phyloP scores from a whole-genome alignment of 139 green algal genomes.

The Choricystis sp. region DNA sequence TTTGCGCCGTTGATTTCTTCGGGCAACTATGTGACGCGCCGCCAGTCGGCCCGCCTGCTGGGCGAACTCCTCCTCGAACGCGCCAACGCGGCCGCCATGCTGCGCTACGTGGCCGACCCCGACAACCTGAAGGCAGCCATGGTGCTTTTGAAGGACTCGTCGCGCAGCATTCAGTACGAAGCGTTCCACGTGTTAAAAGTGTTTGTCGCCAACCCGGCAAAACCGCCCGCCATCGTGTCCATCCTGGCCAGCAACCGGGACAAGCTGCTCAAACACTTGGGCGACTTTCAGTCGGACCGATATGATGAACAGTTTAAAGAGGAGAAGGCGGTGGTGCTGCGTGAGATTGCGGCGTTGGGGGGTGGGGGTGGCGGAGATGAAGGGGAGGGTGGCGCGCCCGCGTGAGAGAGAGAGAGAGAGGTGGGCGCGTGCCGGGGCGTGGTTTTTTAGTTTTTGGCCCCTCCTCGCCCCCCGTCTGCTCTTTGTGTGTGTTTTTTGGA shows the following conservation, averaged over 20 bases:
- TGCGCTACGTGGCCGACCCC: slow-evolving; percentile 70
- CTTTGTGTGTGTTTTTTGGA: too few relatives aligned
- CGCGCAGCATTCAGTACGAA: slow-evolving; percentile 84
- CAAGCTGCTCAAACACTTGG: slow-evolving; percentile 82
- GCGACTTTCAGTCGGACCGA: slow-evolving; percentile 80
- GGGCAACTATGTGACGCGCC: slow-evolving; percentile 81
- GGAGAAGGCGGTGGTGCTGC: slow-evolving; percentile 78
- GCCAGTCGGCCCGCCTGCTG: slow-evolving; percentile 82
- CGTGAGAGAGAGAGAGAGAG: too few relatives aligned
- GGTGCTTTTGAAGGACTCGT: slow-evolving; percentile 77
- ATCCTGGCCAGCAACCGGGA: slow-evolving; percentile 76
- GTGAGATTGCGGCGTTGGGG: slow-evolving; percentile 43
- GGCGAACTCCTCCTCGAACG: slow-evolving; percentile 81
- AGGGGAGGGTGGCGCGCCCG: not conserved
- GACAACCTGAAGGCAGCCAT: slow-evolving; percentile 87
- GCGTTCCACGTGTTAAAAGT: slow-evolving; percentile 98
- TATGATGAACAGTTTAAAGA: slow-evolving; percentile 77
- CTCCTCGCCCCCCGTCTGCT: too few relatives aligned
- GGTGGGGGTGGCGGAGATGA: not conserved
- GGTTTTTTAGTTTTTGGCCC: too few relatives aligned
- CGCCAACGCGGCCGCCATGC: slow-evolving; percentile 69
- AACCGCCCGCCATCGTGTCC: slow-evolving; percentile 58
- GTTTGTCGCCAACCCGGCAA: slow-evolving; percentile 92
- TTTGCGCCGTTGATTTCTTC: slow-evolving; percentile 54
- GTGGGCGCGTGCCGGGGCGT: too few relatives aligned